Base-by-base conservation (phyloP, 768 basidiomycete genomes). In the Russula ochroleuca region DNA sequence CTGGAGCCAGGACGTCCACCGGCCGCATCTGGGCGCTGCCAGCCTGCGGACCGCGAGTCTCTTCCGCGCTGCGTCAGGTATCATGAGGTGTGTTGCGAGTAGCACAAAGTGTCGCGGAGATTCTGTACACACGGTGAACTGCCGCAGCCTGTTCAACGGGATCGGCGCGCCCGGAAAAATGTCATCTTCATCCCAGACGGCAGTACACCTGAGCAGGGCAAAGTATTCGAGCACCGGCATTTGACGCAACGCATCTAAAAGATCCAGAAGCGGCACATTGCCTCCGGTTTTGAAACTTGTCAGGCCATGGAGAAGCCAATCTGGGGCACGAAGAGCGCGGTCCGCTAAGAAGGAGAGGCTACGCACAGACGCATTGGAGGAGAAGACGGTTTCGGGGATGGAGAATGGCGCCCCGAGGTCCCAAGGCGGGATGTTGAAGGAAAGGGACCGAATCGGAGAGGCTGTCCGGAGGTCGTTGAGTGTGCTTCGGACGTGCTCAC, bases 81-180 rank as follows among this genome's bases (percentile, higher is more conserved):
- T 58, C 25, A 14, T 15, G n/a, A 63, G 51, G 33, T 25, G 57
- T 56, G 11, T 53, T 25, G 57, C 43, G 51, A 59, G 62, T 9
- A 58, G 25, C 35, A 40, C 62, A 31, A 63, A 63, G 23, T 59
- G 57, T 9, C 57, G 62, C n/a, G 57, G 57, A n/a, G 62, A 54
- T 14, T 54, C 62, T 13, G 57, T 58, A 25, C 52, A 23, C 43
- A 63, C 57, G 51, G 23, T 23, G 21, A 63, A 54, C 43, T 17
- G 45, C 25, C 58, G n/a, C 37, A 63, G n/a, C 14, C 49, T 50
- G 31, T 52, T 31, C 55, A 63, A 51, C 33, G 40, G 15, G 17
- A 63, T 57, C 49, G 43, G 41, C 50, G 13, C 31, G 11, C 14
- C n/a, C 0, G 28, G 55, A n/a, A 45, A 31, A 15, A 57, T 7